Conservation (phyloP, 2,329 filamentous ascomycete species). For the Teratosphaeriaceae sp. region DNA sequence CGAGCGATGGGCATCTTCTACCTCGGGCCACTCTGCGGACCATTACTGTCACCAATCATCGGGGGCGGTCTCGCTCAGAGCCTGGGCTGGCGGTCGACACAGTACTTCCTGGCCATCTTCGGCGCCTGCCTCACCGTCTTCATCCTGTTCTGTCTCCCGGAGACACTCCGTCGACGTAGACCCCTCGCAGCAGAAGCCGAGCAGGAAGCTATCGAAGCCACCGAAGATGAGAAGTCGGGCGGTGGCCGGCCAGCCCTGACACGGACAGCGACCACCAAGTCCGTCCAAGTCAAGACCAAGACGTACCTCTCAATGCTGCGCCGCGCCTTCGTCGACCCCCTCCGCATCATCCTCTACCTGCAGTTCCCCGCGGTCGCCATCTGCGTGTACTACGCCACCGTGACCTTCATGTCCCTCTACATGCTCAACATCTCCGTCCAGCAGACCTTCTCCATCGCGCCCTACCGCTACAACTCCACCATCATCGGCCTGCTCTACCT, state of each 20-base stretch:
- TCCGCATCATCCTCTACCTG: slow-evolving; percentile 64
- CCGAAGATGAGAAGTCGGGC: slow-evolving; percentile 23
- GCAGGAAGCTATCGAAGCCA: slow-evolving; percentile 20
- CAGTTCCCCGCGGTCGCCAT: slow-evolving; percentile 67
- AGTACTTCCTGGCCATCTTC: slow-evolving; percentile 71
- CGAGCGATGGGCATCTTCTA: slow-evolving; percentile 80
- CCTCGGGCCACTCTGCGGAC: slow-evolving; percentile 68
- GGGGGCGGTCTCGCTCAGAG: slow-evolving; percentile 64
- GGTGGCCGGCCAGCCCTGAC: slow-evolving; percentile 16
- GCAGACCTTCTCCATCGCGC: slow-evolving; percentile 56
- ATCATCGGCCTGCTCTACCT: slow-evolving; percentile 71
- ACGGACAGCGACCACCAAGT: slow-evolving; percentile 56
- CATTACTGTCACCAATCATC: slow-evolving; percentile 67
- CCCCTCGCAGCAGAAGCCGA: slow-evolving; percentile 26
- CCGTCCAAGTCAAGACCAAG: slow-evolving; percentile 52
- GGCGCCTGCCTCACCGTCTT: slow-evolving; percentile 53
- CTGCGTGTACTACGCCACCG: slow-evolving; percentile 65
- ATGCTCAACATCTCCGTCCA: slow-evolving; percentile 73
- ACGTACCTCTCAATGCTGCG: slow-evolving; percentile 49
- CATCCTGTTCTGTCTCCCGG: slow-evolving; percentile 57
- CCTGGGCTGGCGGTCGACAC: slow-evolving; percentile 68
- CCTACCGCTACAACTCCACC: slow-evolving; percentile 63
- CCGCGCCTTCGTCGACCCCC: slow-evolving; percentile 62
- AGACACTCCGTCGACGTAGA: slow-evolving; percentile 47
- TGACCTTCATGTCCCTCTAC: slow-evolving; percentile 71